phyloP scores from a whole-genome alignment of 116 monocot genomes.

The Zostera marina region DNA sequence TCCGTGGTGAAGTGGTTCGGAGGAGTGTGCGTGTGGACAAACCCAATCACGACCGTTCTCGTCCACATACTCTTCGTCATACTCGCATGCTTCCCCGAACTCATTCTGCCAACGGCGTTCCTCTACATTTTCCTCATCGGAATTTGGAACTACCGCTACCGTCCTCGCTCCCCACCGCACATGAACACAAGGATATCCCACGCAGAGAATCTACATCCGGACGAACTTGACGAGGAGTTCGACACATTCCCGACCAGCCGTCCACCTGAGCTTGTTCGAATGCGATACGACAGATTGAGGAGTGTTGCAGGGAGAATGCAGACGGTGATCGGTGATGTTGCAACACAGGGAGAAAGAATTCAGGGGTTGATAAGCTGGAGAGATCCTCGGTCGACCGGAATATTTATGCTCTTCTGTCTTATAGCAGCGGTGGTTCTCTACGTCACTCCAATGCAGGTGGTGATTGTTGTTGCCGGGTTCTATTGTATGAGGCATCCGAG shows the following conservation, averaged over 20 bases:
- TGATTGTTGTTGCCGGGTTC: constrained; percentile 25
- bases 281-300: constrained; percentile 64
- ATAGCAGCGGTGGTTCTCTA: constrained; percentile 40
- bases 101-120: constrained; percentile 31
- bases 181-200: constrained; percentile 53
- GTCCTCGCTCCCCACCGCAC: constrained; percentile 54
- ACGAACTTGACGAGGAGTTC: constrained; percentile 44
- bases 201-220: constrained; percentile 31
- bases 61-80: constrained; percentile 8
- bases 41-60: constrained; percentile 24
- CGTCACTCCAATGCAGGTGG: constrained; percentile 70
- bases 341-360: constrained; percentile 66
- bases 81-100: constrained; percentile 31
- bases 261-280: constrained; percentile 28
- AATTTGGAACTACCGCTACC: constrained; percentile 33
- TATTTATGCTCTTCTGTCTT: constrained; percentile 42
- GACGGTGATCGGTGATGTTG: constrained; percentile 77
- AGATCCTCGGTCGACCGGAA: constrained; percentile 60
- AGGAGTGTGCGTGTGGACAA: constrained; percentile 38
- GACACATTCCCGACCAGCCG: constrained; percentile 29
- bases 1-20: constrained; percentile 31
- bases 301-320: constrained; percentile 64
- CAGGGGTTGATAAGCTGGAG: constrained; percentile 75
- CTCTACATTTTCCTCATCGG: constrained; percentile 20
- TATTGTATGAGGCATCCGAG: constrained; percentile 63